Evolutionary conservation across 768 basidiomycete genomes (phyloP).

Genomic region (Megacollybia marginata): DNA sequence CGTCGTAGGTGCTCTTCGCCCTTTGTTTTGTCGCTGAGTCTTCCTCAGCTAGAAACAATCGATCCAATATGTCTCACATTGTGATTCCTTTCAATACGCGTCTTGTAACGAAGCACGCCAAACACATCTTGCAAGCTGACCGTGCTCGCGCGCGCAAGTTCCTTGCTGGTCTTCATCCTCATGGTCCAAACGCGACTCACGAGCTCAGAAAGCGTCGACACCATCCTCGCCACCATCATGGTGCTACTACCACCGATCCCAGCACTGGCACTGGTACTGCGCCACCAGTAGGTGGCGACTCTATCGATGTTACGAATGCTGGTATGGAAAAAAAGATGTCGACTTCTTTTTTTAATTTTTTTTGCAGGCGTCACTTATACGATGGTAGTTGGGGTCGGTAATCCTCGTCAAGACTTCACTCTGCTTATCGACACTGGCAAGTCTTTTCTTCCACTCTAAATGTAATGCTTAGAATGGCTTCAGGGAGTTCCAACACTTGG

Average conservation of each 20-base stretch:
- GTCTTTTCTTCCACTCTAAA: constrained; percentile 4
- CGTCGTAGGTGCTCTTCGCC: too few species aligned
- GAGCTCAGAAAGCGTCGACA: constrained; percentile 17
- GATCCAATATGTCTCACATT: constrained; percentile 26
- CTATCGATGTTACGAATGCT: constrained; percentile 52
- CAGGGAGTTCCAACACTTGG: constrained; percentile 48
- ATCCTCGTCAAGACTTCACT: constrained; percentile 38
- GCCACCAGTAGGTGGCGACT: constrained; percentile 14
- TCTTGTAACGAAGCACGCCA: constrained; percentile 31
- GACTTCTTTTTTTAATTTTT: too few species aligned
- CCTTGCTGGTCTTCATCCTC: constrained; percentile 43
- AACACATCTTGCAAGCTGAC: constrained; percentile 45
- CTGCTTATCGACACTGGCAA: constrained; percentile 54
- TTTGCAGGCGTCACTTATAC: constrained; percentile 42
- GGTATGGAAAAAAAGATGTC: constrained; percentile 17
- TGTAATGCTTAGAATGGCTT: constrained; percentile 1
- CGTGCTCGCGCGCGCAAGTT: constrained; percentile 48
- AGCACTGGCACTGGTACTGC: constrained; percentile 2
- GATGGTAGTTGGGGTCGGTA: constrained; percentile 42
- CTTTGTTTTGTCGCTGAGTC: too few species aligned
- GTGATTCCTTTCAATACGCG: constrained; percentile 38
- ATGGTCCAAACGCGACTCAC: constrained; percentile 37
- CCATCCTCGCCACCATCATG: constrained; percentile 15
- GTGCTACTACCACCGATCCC: constrained; percentile 5
- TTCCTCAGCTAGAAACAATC: background rate